Evolutionary conservation across 2,329 filamentous ascomycete genomes (phyloP), one percentile per base, ranked within the genome.

Genomic region (Phialophora macrospora): DNA sequence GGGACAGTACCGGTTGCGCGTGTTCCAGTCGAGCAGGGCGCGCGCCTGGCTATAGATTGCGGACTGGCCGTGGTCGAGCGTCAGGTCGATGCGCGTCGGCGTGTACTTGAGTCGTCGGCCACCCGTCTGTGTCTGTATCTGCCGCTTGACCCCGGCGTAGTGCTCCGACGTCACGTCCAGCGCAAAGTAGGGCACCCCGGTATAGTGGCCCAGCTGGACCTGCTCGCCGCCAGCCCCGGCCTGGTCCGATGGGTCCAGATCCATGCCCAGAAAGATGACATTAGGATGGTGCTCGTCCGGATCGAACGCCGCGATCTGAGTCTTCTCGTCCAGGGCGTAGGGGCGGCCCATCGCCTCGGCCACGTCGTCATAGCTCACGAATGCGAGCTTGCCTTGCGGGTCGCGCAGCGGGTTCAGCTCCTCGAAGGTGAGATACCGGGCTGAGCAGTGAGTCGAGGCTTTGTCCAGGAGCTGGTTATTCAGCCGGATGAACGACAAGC

Each of bases 1-100:
- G 30, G 88, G 92, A 77, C 95, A 99, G 83, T 92, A 98, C 48
- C 89, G 90, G 78, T 96, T 96, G 57, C 94, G 90, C 20, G 84
- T 84, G 79, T 98, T 98, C 95, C 95, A 99, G 80, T 98, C 94
- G 46, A 96, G 82, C 24, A 97, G 82, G 48, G 92, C 90, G 63
- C 94, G 88, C 6, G 92, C 91, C 12, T 68, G 65, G 63, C 63
- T 65, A 48, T 65, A 68, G 34, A 68, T 65, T 6, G 65, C 64
- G 6, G 65, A 55, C n/a, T 66, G 41, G 24, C 24, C 17, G 60
- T 66, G 60, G 24, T 55, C 34, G 9, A 68, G 54, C 5, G 57
- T 65, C 26, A 68, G 63, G 34, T 68, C 65, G 30, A 68, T 49
- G 32, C 65, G 38, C 14, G 65, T 62, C 8, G 63, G 63, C 9